Percentiles rank a stretch among this genome's conserved stretches.
These are phyloP conservation scores for Plenodomus lindquistii DNA, from an alignment of 2,329 filamentous ascomycete genomes.

Conservation along the genomic window DNA sequence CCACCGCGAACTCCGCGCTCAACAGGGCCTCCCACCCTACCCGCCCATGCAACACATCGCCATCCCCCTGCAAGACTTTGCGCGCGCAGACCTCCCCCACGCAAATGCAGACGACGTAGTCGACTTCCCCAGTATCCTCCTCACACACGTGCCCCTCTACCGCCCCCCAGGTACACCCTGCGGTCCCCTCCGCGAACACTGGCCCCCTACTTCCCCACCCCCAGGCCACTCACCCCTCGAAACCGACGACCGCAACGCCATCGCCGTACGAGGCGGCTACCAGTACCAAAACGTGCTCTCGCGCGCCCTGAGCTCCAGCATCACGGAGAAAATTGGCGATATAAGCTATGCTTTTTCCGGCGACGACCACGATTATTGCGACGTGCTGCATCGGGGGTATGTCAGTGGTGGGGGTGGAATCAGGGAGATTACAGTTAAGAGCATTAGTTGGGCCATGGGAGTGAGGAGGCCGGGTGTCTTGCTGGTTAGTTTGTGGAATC, in stretches of 20 bases:
- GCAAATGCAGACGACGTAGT: slow-evolving; percentile 48
- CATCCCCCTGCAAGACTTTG: slow-evolving; percentile 57
- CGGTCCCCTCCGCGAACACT: slow-evolving; percentile 82
- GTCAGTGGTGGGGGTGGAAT: slow-evolving; percentile 61
- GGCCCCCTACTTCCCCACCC: slow-evolving; percentile 69
- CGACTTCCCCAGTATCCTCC: slow-evolving; percentile 82
- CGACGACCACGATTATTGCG: slow-evolving; percentile 98
- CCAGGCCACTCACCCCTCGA: slow-evolving; percentile 61
- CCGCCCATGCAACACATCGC: slow-evolving; percentile 62
- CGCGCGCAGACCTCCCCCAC: slow-evolving; percentile 34
- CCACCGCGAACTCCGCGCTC: slow-evolving; percentile 67
- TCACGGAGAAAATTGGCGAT: slow-evolving; percentile 79
- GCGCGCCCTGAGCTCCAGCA: slow-evolving; percentile 71
- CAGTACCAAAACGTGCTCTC: slow-evolving; percentile 96
- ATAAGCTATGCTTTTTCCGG: slow-evolving; percentile 88
- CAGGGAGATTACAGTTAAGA: slow-evolving; percentile 91
- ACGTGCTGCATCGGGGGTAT: slow-evolving; percentile 75
- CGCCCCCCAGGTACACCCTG: slow-evolving; percentile 82
- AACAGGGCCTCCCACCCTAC: slow-evolving; percentile 63
- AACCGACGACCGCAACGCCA: slow-evolving; percentile 73
- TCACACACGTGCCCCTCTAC: slow-evolving; percentile 90
- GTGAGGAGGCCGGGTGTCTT: slow-evolving; percentile 85
- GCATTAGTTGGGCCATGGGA: slow-evolving; percentile 94
- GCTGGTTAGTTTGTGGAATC: slow-evolving; percentile 90
- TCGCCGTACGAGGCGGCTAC: slow-evolving; percentile 77